Conservation (phyloP, 2,329 filamentous ascomycete genomes). For the Pseudogymnoascus sp. region DNA sequence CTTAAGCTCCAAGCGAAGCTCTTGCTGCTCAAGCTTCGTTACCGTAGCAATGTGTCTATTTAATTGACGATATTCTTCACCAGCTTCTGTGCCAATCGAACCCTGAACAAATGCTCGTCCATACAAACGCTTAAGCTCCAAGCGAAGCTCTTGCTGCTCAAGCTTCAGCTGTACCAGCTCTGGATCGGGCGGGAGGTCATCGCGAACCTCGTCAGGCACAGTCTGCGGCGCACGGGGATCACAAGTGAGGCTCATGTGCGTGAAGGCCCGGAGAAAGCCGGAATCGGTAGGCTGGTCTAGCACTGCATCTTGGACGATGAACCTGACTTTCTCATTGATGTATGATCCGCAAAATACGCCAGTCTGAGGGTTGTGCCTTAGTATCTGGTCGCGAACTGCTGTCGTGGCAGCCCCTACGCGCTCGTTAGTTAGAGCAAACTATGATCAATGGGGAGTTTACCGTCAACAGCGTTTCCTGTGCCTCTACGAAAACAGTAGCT, state of each 20-base stretch:
- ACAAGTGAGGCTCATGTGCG: slow-evolving; percentile 18
- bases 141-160: slow-evolving; percentile 11
- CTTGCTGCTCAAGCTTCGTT: slow-evolving; percentile 13
- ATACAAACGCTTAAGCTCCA: not conserved
- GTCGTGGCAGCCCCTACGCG: slow-evolving; percentile 11
- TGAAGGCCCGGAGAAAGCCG: slow-evolving; percentile 17
- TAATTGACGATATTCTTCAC: not conserved
- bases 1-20: not conserved
- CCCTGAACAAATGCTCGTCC: not conserved
- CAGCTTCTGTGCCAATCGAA: not conserved
- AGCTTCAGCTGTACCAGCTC: slow-evolving; percentile 12
- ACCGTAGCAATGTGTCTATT: not conserved
- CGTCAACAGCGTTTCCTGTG: not conserved
- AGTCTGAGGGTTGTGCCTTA: slow-evolving; percentile 15
- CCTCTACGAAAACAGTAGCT: slow-evolving; percentile 9
- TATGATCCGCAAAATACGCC: slow-evolving; percentile 14
- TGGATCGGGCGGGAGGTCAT: slow-evolving; percentile 12
- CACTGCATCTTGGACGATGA: slow-evolving; percentile 19
- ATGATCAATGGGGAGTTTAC: slow-evolving; percentile 10
- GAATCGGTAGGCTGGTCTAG: slow-evolving; percentile 13
- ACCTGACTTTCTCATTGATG: slow-evolving; percentile 18
- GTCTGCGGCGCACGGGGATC: slow-evolving; percentile 14
- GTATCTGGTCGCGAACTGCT: slow-evolving; percentile 13
- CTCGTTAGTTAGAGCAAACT: slow-evolving; percentile 1
- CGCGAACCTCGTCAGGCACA: slow-evolving; percentile 15